These are phyloP conservation scores for Euphrasia confusa DNA, from an alignment of 257 asterid species.

Conservation along the genomic window DNA sequence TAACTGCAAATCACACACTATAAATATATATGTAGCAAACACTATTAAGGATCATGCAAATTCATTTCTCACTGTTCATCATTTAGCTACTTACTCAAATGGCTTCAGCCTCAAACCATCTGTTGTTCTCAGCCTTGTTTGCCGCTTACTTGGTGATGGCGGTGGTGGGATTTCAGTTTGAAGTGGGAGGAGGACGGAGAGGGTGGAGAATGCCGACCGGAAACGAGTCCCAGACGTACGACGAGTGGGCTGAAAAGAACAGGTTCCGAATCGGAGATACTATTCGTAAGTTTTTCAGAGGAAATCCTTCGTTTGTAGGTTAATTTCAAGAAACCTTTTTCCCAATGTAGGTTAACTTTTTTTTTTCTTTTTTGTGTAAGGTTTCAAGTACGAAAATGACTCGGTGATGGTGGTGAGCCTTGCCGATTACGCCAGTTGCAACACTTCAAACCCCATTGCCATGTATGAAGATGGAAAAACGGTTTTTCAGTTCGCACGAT, in stretches of 20 bases:
- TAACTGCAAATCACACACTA: too few species aligned
- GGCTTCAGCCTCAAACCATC: slow-evolving; percentile 28
- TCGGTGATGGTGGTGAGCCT: slow-evolving; percentile 54
- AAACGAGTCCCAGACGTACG: not conserved
- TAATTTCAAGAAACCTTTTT: too few species aligned
- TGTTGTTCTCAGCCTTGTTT: slow-evolving; percentile 20
- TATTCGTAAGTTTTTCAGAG: slow-evolving; percentile 35
- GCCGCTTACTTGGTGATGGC: not conserved
- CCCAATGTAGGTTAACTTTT: too few species aligned
- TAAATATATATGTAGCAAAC: too few species aligned
- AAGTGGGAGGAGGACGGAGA: slow-evolving; percentile 42
- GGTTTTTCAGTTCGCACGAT: slow-evolving; percentile 37
- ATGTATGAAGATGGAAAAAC: slow-evolving; percentile 50
- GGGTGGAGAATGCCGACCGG: slow-evolving; percentile 42
- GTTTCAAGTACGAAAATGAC: slow-evolving; percentile 46
- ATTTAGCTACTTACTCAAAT: slow-evolving; percentile 5
- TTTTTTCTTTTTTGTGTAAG: too few species aligned
- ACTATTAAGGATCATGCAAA: too few species aligned
- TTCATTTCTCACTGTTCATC: too few species aligned
- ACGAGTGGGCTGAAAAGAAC: not conserved
- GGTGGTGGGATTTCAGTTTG: slow-evolving; percentile 42
- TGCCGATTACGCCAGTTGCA: slow-evolving; percentile 46
- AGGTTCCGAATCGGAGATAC: not conserved
- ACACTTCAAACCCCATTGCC: slow-evolving; percentile 44
- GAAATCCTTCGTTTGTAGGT: too few species aligned